Evolutionary conservation across 2,329 filamentous ascomycete species (phyloP), one percentile per base, ranked within the genome.

Genomic region (Claviceps sp.): DNA sequence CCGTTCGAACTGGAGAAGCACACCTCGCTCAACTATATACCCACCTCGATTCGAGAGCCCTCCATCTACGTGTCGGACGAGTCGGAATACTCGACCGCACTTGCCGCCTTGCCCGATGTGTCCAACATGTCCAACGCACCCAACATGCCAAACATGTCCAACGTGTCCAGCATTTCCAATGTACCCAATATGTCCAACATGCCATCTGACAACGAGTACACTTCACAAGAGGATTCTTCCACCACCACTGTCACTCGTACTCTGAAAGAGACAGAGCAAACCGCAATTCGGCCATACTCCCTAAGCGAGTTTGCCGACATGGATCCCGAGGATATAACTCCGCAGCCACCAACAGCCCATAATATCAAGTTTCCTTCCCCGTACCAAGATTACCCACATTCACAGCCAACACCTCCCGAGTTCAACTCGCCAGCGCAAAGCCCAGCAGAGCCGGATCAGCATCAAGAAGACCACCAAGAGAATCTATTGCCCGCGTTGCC

Each of bases 1-100:
- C 78, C 80, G 0, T 83, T 83, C 52, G 78, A 82, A 51, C 69
- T 83, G 3, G 80, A 84, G 61, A 74, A 76, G n/a, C 79, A 82
- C 57, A 69, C 77, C 1, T 81, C 78, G 1, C 65, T 80, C 1
- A 79, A 80, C 55, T 68, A 67, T 13, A 60, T 64, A 57, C 63
- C 69, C 4, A 59, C 64, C 4, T 62, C 65, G 0, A 69, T 66
- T 48, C 69, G 78, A 38, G 77, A 80, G 55, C 77, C 77, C 0
- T 79, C 76, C 3, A 79, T 82, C 46, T 82, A 82, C 58, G 74
- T 82, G 9, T 77, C 77, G 1, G 79, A 82, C 54, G 77, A 80
- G 53, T 77, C 74, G 7, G 71, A 76, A 26, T 75, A 72, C 53
- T 69, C 73, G 3, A 64, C 60, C 20, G 62, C 65, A 11, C 59